Evolutionary conservation across 2,329 filamentous ascomycete genomes (phyloP).

Genomic region (Tolypocladium paradoxum): DNA sequence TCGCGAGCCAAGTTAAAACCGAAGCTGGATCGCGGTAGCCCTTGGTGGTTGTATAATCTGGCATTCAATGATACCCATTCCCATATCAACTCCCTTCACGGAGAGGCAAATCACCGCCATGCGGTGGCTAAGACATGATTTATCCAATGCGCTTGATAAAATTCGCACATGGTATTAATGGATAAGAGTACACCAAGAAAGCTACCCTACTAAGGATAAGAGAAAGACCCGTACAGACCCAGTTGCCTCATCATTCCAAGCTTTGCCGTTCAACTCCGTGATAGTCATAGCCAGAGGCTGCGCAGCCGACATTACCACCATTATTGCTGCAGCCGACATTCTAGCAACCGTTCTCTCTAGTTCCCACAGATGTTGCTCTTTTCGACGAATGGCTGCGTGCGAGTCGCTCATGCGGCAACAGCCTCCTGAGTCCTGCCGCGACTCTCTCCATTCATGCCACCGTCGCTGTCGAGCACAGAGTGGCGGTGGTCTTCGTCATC

Average conservation of each 20-base stretch:
- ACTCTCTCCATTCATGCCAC: slow-evolving; percentile 43
- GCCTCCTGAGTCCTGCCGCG: slow-evolving; percentile 45
- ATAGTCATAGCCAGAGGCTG: slow-evolving; percentile 9
- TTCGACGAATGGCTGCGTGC: not conserved
- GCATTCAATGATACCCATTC: not conserved
- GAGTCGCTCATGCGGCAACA: slow-evolving; percentile 26
- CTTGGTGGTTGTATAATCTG: slow-evolving; percentile 1
- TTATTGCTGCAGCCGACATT: slow-evolving; percentile 2
- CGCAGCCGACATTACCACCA: slow-evolving; percentile 5
- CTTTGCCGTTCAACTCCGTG: slow-evolving; percentile 13
- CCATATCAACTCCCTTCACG: too few species aligned
- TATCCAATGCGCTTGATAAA: not conserved
- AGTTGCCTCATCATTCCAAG: slow-evolving; percentile 1
- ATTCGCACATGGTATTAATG: slow-evolving; percentile 14
- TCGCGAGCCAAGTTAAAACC: slow-evolving; percentile 39
- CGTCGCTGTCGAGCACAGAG: slow-evolving; percentile 41
- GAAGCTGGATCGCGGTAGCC: not conserved
- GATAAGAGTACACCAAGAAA: slow-evolving; percentile 16
- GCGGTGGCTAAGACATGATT: too few species aligned
- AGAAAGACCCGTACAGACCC: slow-evolving; percentile 7
- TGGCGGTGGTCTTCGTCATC: slow-evolving; percentile 44
- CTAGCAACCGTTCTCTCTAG: not conserved
- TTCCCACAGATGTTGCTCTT: not conserved
- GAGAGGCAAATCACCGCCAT: not conserved
- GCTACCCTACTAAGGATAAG: slow-evolving; percentile 13